Base-by-base conservation (phyloP, 129 eudicot genomes). In the Solidago caesia region DNA sequence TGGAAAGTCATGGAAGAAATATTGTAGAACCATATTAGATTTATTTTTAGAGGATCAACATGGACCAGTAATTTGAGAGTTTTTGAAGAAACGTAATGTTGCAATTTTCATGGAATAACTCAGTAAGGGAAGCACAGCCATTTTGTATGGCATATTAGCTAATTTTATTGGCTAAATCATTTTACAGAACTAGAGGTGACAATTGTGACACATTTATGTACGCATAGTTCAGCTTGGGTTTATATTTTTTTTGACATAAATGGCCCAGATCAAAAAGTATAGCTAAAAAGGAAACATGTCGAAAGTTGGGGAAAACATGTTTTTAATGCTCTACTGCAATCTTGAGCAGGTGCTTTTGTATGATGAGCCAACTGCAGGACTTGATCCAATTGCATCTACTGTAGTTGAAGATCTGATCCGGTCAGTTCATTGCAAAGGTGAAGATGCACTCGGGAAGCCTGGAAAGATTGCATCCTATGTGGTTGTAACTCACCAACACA, bases 341-440 rank as follows among this genome's bases (percentile, higher is more conserved):
- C 45, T 57, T 75, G 81, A 79, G 68, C 86, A 92, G 98, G 98
- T 93, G 73, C 84, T 93, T 49, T 79, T 93, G 74, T 93, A 93
- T 78, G 98, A 93, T 61, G 97, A 93, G 80, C 98, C 98, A 62
- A 93, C 98, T 7, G 98, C 98, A 57, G 97, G 98, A 64, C 93
- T 93, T 58, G 98, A 93, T 90, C 98, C 98, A 49, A 93, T 93
- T 68, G 98, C 98, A 33, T 93, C 98, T 29, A 93, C 98, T 6
- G 98, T 93, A 42, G 97, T 93, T 75, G 98, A 93, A 87, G 98
- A 93, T 85, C 84, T 93, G 67, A 90, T 93, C 77, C 98, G 98
- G 63, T 93, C 98, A 44, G 96, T 93, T 80, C 97, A 93, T 73
- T 70, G 82, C 79, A 86, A 83, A 63, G 96, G 91, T 51, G 84